A percentile compares a stretch with the other conserved stretches of the same genome.
These are phyloP conservation scores for Lipomyces orientalis DNA, from an alignment of 805 yeast species.

Conservation along the genomic window DNA sequence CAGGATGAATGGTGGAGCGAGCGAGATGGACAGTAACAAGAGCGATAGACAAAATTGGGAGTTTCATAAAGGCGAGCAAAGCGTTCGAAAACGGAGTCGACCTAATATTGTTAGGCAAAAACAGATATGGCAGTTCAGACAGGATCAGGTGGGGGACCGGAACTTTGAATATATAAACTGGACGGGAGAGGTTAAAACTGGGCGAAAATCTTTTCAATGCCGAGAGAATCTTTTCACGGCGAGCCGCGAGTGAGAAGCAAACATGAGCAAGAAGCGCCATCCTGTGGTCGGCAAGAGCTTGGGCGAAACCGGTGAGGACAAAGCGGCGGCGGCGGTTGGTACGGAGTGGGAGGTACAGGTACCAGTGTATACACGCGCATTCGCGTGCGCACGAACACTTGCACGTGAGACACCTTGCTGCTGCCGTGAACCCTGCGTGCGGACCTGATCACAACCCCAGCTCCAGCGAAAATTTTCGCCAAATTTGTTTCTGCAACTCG, in stretches of 20 bases:
- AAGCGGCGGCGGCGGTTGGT: neutral
- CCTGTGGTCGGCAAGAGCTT: too few relatives aligned
- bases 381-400: neutral
- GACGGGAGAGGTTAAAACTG: neutral
- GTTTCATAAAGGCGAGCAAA: too few relatives aligned
- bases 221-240: neutral
- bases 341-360: neutral
- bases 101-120: constrained; percentile 3
- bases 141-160: neutral
- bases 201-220: neutral
- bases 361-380: neutral
- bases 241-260: neutral
- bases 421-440: neutral
- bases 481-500: neutral
- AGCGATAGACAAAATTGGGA: neutral
- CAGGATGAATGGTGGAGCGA: neutral
- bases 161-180: neutral
- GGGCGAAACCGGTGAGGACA: neutral
- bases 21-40: neutral
- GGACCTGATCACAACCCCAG: too few relatives aligned
- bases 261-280: too few relatives aligned
- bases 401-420: neutral
- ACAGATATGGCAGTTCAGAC: neutral
- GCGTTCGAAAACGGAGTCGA: neutral
- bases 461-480: neutral